Evolutionary conservation across 1,139 yeast species (phyloP).

Genomic region (Debaryomyces fabryi): DNA sequence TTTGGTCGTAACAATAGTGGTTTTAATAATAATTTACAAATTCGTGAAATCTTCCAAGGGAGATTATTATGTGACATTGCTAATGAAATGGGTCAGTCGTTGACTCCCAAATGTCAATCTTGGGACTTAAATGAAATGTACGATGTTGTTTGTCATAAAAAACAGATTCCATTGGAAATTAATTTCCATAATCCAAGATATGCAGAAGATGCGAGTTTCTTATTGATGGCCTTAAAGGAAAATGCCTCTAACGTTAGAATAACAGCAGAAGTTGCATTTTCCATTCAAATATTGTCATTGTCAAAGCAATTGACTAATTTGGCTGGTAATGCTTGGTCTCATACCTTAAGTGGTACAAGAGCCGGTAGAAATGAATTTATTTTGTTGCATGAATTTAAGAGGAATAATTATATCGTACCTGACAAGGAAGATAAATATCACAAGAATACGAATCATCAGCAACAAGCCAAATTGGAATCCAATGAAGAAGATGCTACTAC

Average conservation of each 20-base stretch:
- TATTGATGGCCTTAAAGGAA: conserved; percentile 72
- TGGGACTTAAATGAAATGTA: conserved; percentile 96
- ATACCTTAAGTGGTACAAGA: conserved; percentile 91
- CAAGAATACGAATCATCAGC: conserved; percentile 42
- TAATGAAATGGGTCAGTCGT: conserved; percentile 92
- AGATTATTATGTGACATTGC: conserved; percentile 90
- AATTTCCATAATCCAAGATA: conserved; percentile 69
- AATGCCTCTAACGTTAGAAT: conserved; percentile 68
- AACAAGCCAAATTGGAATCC: conserved; percentile 41
- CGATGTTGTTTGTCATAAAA: conserved; percentile 67
- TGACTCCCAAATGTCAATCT: conserved; percentile 90
- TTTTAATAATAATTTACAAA: conserved; percentile 51
- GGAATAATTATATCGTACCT: conserved; percentile 82
- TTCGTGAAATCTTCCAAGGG: conserved; percentile 79
- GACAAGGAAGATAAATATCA: conserved; percentile 70
- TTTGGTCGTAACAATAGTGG: conserved; percentile 54
- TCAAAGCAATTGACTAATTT: conserved; percentile 89
- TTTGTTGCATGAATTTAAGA: conserved; percentile 86
- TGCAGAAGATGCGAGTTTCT: conserved; percentile 66
- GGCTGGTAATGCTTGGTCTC: conserved; percentile 98
- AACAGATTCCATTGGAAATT: conserved; percentile 66
- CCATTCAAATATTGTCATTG: conserved; percentile 82
- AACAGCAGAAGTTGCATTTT: conserved; percentile 77
- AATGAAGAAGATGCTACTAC: conserved; percentile 51
- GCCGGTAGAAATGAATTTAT: conserved; percentile 96